Conservation (phyloP, 2,329 filamentous ascomycete genomes). For the Daldinia sp. region DNA sequence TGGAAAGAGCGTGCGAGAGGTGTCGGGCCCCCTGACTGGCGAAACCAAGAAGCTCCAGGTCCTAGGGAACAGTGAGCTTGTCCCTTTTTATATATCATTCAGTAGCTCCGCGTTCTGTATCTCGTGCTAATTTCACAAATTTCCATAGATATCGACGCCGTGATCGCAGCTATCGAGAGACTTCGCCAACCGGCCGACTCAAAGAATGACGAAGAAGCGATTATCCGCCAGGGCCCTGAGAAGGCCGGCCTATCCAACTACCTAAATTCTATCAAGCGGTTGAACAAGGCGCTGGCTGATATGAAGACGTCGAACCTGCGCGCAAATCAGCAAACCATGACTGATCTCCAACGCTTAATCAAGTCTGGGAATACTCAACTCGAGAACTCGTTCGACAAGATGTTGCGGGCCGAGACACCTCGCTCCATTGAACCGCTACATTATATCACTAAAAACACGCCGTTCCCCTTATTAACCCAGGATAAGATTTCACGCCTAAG, state of each 20-base stretch:
- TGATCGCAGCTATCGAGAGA: slow-evolving; percentile 86
- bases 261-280: slow-evolving; percentile 86
- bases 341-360: slow-evolving; percentile 79
- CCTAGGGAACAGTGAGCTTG: slow-evolving; percentile 75
- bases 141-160: slow-evolving; percentile 77
- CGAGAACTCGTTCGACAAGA: slow-evolving; percentile 82
- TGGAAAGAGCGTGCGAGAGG: slow-evolving; percentile 89
- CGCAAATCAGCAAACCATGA: slow-evolving; percentile 88
- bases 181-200: slow-evolving; percentile 91
- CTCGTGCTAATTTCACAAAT: slow-evolving; percentile 34
- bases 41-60: slow-evolving; percentile 90
- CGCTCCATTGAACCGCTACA: slow-evolving; percentile 87
- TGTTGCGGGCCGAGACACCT: slow-evolving; percentile 78
- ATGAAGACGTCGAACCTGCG: slow-evolving; percentile 90
- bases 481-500: slow-evolving; percentile 79
- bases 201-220: slow-evolving; percentile 88
- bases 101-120: neutral
- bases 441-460: slow-evolving; percentile 87
- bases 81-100: neutral
- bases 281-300: slow-evolving; percentile 83
- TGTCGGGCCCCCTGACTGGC: slow-evolving; percentile 89
- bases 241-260: slow-evolving; percentile 85
- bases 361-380: slow-evolving; percentile 83
- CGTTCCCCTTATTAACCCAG: slow-evolving; percentile 81
- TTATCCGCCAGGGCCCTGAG: slow-evolving; percentile 87